phyloP scores from a whole-genome alignment of 23 red algal genomes.

The Cyanidiococcus yangmingshanensis region DNA sequence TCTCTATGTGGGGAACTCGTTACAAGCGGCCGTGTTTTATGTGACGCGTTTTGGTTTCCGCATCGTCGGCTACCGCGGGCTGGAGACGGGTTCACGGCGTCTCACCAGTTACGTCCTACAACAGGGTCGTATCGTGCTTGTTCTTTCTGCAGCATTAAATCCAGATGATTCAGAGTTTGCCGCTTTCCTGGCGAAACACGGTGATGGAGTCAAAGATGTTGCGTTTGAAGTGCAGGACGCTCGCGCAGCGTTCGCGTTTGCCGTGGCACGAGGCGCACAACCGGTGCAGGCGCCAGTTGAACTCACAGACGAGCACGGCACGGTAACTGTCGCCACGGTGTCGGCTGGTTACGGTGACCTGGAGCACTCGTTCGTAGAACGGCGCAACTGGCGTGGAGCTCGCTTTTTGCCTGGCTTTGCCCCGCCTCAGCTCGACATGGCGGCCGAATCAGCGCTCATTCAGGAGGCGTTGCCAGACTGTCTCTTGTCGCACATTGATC shows the following conservation, averaged over 20 bases:
- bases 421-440: constrained; percentile 3
- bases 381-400: constrained; percentile 39
- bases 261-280: constrained; percentile 41
- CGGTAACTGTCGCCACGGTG: constrained; percentile 58
- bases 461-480: constrained; percentile 13
- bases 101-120: constrained; percentile 63
- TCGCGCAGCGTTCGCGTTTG: constrained; percentile 40
- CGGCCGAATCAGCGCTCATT: neutral
- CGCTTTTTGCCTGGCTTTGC: constrained; percentile 71
- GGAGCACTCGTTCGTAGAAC: constrained; percentile 85
- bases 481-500: constrained; percentile 58
- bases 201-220: constrained; percentile 86
- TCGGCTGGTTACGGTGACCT: constrained; percentile 58
- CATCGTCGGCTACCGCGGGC: constrained; percentile 55
- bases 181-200: constrained; percentile 40
- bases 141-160: constrained; percentile 56
- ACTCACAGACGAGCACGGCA: constrained; percentile 33
- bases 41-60: constrained; percentile 79
- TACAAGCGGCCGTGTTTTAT: constrained; percentile 85
- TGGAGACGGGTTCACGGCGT: constrained; percentile 75
- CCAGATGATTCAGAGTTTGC: constrained; percentile 34
- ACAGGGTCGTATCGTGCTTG: constrained; percentile 57
- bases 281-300: constrained; percentile 21
- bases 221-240: constrained; percentile 69
- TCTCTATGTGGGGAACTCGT: constrained; percentile 83